phyloP scores from a whole-genome alignment of 352 stramenopile genomes.

The Globisporangium lucens region DNA sequence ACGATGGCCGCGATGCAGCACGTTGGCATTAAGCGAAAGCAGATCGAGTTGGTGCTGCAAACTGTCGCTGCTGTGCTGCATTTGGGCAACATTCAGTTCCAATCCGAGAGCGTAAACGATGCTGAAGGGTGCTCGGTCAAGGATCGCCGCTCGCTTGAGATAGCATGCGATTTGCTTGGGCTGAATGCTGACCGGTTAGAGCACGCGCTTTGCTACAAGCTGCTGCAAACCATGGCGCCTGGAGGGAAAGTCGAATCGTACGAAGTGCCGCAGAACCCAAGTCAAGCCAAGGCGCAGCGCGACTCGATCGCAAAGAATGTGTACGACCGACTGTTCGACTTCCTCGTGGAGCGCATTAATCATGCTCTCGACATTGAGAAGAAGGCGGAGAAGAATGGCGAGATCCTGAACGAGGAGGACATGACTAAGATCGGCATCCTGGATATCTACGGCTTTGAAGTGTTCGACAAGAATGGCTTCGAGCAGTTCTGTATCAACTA shows the following conservation, averaged over 20 bases:
- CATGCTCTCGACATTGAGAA: slow-evolving; percentile 82
- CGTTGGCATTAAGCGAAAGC: slow-evolving; percentile 86
- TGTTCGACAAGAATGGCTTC: slow-evolving; percentile 93
- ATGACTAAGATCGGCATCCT: slow-evolving; percentile 91
- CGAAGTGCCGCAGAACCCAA: slow-evolving; percentile 82
- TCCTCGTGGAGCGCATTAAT: slow-evolving; percentile 93
- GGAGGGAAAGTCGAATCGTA: slow-evolving; percentile 83
- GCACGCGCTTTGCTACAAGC: slow-evolving; percentile 79
- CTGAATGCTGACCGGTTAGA: slow-evolving; percentile 59
- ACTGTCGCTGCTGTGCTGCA: slow-evolving; percentile 77
- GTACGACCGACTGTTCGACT: slow-evolving; percentile 96
- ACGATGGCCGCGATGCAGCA: slow-evolving; percentile 87
- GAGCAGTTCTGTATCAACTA: slow-evolving; percentile 97
- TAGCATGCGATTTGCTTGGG: slow-evolving; percentile 65
- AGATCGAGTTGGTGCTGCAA: slow-evolving; percentile 87
- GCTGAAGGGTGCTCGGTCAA: slow-evolving; percentile 63
- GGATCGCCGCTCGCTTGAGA: slow-evolving; percentile 50
- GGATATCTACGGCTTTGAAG: slow-evolving; percentile 97
- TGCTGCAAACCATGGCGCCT: slow-evolving; percentile 85
- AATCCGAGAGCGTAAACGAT: slow-evolving; percentile 55
- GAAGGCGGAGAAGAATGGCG: slow-evolving; percentile 73
- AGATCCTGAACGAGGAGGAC: slow-evolving; percentile 67
- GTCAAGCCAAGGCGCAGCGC: slow-evolving; percentile 88
- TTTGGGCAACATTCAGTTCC: slow-evolving; percentile 76
- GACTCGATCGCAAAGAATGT: slow-evolving; percentile 96